Evolutionary conservation across 2,329 filamentous ascomycete genomes (phyloP).

Genomic region (Aspergillus sojae): DNA sequence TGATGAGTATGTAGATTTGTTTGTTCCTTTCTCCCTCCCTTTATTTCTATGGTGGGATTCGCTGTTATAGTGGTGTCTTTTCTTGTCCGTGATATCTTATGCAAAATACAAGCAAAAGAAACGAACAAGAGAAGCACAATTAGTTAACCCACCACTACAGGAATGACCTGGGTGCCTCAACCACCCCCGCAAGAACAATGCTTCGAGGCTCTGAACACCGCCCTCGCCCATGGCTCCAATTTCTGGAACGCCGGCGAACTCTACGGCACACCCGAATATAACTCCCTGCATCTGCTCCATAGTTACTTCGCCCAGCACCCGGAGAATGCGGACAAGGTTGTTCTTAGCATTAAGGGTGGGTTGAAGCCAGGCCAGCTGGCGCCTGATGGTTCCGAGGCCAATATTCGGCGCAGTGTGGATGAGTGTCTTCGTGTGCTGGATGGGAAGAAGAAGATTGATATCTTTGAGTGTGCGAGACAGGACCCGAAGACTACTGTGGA

Average conservation of each 20-base stretch:
- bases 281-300: constrained; percentile 62
- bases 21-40: background rate
- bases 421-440: constrained; percentile 56
- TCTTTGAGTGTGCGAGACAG: constrained; percentile 62
- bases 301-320: constrained; percentile 67
- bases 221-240: constrained; percentile 51
- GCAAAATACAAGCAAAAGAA: background rate
- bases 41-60: background rate
- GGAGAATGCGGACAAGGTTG: constrained; percentile 63
- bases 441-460: constrained; percentile 63
- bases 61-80: background rate
- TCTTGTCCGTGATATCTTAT: too few relatives aligned
- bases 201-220: constrained; percentile 59
- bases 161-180: constrained; percentile 38
- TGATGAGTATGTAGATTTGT: constrained; percentile 51
- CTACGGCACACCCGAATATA: constrained; percentile 62
- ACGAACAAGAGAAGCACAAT: background rate
- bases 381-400: constrained; percentile 57
- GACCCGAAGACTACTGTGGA: constrained; percentile 57
- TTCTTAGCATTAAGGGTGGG: constrained; percentile 66
- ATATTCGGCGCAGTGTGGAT: constrained; percentile 61
- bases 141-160: constrained; percentile 18
- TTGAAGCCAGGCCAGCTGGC: constrained; percentile 37
- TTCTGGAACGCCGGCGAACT: constrained; percentile 68
- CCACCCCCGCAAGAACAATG: constrained; percentile 33